phyloP scores from a whole-genome alignment of 306 rosid species.

The Mucuna pruriens region DNA sequence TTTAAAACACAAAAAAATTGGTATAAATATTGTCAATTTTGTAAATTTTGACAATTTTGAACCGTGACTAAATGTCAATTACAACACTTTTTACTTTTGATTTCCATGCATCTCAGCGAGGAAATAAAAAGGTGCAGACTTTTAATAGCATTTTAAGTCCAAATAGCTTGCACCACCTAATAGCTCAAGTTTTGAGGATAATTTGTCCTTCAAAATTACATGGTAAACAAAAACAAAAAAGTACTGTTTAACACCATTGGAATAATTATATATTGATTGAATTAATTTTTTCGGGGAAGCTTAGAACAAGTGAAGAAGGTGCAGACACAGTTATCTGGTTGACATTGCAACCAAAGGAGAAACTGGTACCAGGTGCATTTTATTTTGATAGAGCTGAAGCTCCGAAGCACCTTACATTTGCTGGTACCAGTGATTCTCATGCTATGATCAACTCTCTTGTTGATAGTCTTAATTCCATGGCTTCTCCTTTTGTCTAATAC shows the following conservation, averaged over 20 bases:
- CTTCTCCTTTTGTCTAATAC: conserved; percentile 45
- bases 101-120: too few species aligned
- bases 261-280: not conserved
- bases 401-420: conserved; percentile 71
- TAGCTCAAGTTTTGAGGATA: not conserved
- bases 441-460: conserved; percentile 54
- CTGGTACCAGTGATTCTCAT: conserved; percentile 74
- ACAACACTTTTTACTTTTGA: too few species aligned
- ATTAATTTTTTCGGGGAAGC: conserved; percentile 62
- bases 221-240: not conserved
- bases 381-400: conserved; percentile 93
- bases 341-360: conserved; percentile 80
- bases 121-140: too few species aligned
- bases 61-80: too few species aligned
- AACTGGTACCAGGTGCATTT: conserved; percentile 71
- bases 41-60: too few species aligned
- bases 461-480: conserved; percentile 58
- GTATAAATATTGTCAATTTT: too few species aligned
- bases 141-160: too few species aligned
- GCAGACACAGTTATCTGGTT: conserved; percentile 88
- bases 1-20: too few species aligned
- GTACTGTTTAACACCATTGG: not conserved
- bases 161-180: not conserved
- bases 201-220: not conserved
- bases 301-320: conserved; percentile 88